Evolutionary conservation across 192 early-diverging fungal species (phyloP), one percentile per base, ranked within the genome.

Genomic region (Coemansia sp.): DNA sequence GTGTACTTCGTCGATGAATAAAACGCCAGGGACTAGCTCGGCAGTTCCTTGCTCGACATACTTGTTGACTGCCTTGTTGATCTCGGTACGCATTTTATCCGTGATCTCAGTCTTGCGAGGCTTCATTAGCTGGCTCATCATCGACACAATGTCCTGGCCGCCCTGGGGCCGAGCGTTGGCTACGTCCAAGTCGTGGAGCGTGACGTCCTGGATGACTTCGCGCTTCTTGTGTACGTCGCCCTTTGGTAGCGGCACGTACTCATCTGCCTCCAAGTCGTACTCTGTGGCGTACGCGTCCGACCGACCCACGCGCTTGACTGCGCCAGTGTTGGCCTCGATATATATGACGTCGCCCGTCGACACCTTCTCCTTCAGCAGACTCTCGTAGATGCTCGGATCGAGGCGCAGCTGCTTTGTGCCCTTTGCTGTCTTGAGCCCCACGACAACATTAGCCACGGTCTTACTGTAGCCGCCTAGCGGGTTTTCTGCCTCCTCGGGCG

Each of bases 81-180:
- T 96, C 82, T 98, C 96, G 80, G 93, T 89, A 68, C 98, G 89
- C 68, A 99, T 85, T 78, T 99, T 98, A 66, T 98, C 96, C 12
- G 96, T 99, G 72, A 99, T 97, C 80, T 99, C 98, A 1, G 98
- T 99, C 86, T 99, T 99, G 76, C 94, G 95, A 7, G 98, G 98
- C 86, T 99, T 99, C 87, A 95, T 90, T 71, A 99, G 86, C 78
- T 97, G 95, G 67, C 94, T 92, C 94, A 99, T 96, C 91, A 98
- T 94, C 31, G 95, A 97, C 77, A 98, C 92, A 61, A 97, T 96
- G 75, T 99, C 98, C 83, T 96, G 95, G 10, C 95, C 96, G 23
- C 98, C 96, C 88, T 96, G 94, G 29, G 96, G 95, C 62, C 91
- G 80, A 17, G 96, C 95, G 72, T 99, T 99, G 57, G 96, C 96